Percentiles rank a stretch among this genome's conserved stretches.
Conservation (phyloP, 441 rosid genomes). For the Croton setiger region DNA sequence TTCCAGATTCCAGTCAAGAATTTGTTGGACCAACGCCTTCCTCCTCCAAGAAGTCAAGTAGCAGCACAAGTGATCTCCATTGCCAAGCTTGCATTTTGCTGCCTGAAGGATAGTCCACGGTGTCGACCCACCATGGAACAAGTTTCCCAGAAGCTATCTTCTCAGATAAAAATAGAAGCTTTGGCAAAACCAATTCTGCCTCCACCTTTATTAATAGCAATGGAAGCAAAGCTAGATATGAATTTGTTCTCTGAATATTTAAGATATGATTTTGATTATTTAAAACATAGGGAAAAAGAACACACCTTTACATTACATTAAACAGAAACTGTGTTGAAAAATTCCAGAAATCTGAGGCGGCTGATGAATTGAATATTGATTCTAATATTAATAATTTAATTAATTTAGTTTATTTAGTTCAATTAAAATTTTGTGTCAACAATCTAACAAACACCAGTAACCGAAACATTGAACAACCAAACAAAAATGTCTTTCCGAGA, state of each 20-base stretch:
- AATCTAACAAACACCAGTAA: no score
- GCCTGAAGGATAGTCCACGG: not conserved
- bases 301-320: no score
- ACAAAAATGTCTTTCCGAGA: not conserved
- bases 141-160: not conserved
- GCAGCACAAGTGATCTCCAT: not conserved
- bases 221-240: no score
- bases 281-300: no score
- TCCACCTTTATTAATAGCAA: not conserved
- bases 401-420: no score
- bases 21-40: conserved; percentile 2
- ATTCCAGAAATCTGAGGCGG: no score
- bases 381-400: no score
- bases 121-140: not conserved
- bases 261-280: no score
- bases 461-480: not conserved
- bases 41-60: not conserved
- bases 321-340: no score
- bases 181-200: not conserved
- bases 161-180: not conserved
- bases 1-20: not conserved
- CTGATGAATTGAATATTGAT: no score
- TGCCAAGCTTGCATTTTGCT: not conserved
- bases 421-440: no score
- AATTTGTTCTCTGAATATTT: no score